Evolutionary conservation across 345 rosid genomes (phyloP).

Genomic region (Adansonia digitata): DNA sequence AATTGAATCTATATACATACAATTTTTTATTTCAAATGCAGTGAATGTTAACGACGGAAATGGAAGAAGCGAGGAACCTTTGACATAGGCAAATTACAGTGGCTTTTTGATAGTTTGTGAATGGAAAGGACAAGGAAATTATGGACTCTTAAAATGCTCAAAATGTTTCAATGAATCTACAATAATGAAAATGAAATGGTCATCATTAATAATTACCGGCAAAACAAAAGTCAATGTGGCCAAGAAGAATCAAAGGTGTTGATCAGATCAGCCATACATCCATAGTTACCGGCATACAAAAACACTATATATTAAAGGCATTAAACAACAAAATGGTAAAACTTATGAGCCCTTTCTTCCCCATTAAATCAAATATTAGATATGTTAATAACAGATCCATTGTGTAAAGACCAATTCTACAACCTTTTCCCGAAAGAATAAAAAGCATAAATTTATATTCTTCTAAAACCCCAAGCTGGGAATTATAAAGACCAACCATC

Average conservation of each 20-base stretch:
- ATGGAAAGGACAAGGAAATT: neutral
- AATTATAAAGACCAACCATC: slow-evolving; percentile 17
- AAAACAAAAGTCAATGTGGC: neutral
- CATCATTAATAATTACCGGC: neutral
- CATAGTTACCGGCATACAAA: neutral
- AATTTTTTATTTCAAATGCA: too few relatives aligned
- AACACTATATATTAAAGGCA: neutral
- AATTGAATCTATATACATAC: too few relatives aligned
- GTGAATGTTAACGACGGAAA: too few relatives aligned
- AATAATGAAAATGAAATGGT: too few relatives aligned
- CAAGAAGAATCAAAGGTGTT: neutral
- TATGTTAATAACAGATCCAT: slow-evolving; percentile 43
- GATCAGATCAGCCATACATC: neutral
- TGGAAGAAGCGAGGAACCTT: neutral
- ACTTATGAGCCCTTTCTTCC: slow-evolving; percentile 2
- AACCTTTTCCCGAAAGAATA: slow-evolving; percentile 39
- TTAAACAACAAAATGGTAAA: neutral
- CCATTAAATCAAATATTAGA: slow-evolving; percentile 53
- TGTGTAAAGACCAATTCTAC: slow-evolving; percentile 36
- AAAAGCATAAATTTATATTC: slow-evolving; percentile 27
- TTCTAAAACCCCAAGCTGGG: slow-evolving; percentile 32
- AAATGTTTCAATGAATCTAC: neutral
- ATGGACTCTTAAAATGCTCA: neutral
- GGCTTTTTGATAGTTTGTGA: neutral
- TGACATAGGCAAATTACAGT: neutral